Evolutionary conservation across 371 early-diverging fungal genomes (phyloP), one percentile per base, ranked within the genome.

Genomic region (Funneliformis caledonium): DNA sequence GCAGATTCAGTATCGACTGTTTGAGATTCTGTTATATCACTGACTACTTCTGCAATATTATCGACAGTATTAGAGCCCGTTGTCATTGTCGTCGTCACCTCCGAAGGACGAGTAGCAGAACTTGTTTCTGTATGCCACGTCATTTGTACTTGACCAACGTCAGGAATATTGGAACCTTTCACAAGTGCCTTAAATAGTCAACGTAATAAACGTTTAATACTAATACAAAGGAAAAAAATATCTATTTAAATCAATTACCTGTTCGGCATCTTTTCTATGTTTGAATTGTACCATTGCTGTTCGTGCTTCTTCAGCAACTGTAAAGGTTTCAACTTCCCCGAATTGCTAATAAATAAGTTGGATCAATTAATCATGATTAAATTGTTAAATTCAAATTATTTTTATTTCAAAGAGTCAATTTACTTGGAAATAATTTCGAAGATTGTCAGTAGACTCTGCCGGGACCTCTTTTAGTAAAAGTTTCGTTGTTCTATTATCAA

Each of bases 401-500:
- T 11, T 31, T 12, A 14, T 31, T 56, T 8, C n/a, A 62, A 56
- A 50, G 5, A 16, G 4, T 11, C 43, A 69, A 68, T 67, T 75
- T 83, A 92, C 92, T 84, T 91, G 91, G 81, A 93, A 92, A 80
- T 94, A 91, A 59, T 84, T 85, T 62, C 86, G 86, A 37, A 93
- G 84, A 14, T 85, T 86, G 16, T 81, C 76, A 56, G 83, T 86
- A n/a, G 85, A 77, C 2, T 83, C 84, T 73, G 85, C 81, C 33
- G 90, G 87, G 7, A 91, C 83, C 50, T 88, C 87, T 43, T 88
- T 88, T 22, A 93, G 84, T 50, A 87, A 77, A 47, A 95, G 74
- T 81, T 90, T 92, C 9, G 91, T 91, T 2, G 94, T 88, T 12
- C 95, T 89, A 70, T 93, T 92, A 82, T 94, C 95, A 50, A 94